Base-by-base conservation (phyloP, 2,329 filamentous ascomycete species). In the Fusarium continuum region DNA sequence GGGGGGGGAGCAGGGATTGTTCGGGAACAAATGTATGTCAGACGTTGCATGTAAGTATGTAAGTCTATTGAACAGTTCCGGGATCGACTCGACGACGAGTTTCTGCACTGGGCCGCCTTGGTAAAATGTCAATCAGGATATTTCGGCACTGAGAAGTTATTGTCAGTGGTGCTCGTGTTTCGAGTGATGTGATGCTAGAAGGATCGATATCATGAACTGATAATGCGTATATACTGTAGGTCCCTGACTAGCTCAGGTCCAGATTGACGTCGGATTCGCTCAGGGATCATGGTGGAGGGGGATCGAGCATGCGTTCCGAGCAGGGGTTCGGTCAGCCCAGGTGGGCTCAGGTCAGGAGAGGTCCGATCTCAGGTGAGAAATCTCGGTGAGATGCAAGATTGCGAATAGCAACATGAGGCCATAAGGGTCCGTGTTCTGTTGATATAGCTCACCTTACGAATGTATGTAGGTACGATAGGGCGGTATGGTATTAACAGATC, bases 1-100 rank as follows among this genome's bases (percentile, higher is more conserved):
- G 68, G 62, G 48, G 66, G 68, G 62, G 48, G 28, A 29, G 55
- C 67, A 70, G 64, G 64, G 68, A 64, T 69, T 60, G 38, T 55
- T 47, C 57, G 64, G 46, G 45, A 54, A 49, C 44, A 32, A n/a
- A 46, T 29, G 36, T 40, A 54, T 47, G 48, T 51, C 28, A 36
- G 49, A 54, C 35, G 44, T 43, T 48, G 23, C 35, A 59, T 40
- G 48, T 39, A 41, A 47, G 44, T 45, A 46, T 65, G 63, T 63
- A 43, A 52, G 48, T 51, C 47, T 44, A 60, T 59, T 49, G 22
- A 20, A 44, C 54, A 25, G 14, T 23, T 38, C 46, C 22, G 26
- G 56, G 16, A 49, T 56, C 32, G 35, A 54, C 54, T 60, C 55
- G 56, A 54, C 34, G 46, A 40, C 19, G 45, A 40, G 36, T 19